Percentiles rank a stretch among this genome's conserved stretches.
Conservation (phyloP, 768 basidiomycete species). For the Collybia sordida region DNA sequence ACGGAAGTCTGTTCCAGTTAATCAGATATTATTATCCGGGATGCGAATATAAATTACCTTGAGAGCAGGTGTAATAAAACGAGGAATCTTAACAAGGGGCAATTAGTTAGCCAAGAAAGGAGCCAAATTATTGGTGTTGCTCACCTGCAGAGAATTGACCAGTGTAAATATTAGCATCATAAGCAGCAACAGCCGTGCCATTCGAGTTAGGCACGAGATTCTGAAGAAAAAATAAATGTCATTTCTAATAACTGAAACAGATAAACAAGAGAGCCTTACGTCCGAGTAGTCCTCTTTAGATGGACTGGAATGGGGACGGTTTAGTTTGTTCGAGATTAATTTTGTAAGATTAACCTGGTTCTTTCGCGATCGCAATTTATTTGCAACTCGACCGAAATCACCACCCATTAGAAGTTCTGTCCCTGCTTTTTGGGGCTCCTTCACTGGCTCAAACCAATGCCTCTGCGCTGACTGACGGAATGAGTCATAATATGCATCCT, state of each 20-base stretch:
- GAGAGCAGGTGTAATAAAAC: constrained; percentile 91
- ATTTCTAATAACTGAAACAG: background rate
- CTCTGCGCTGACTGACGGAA: constrained; percentile 12
- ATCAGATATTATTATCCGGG: background rate
- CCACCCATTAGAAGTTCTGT: constrained; percentile 68
- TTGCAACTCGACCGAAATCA: constrained; percentile 71
- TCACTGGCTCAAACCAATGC: constrained; percentile 36
- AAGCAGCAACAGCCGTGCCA: constrained; percentile 77
- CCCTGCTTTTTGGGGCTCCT: constrained; percentile 64
- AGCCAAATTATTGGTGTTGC: background rate
- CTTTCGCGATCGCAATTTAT: constrained; percentile 44
- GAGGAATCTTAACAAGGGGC: constrained; percentile 59
- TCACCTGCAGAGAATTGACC: constrained; percentile 81
- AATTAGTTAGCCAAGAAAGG: constrained; percentile 4
- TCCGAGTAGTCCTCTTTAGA: constrained; percentile 54
- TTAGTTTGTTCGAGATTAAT: constrained; percentile 42
- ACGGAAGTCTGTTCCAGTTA: constrained; percentile 65
- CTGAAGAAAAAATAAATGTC: constrained; percentile 34
- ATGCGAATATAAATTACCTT: constrained; percentile 48
- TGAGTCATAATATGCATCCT: constrained; percentile 36
- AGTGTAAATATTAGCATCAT: constrained; percentile 75
- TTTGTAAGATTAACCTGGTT: constrained; percentile 49
- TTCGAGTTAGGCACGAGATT: constrained; percentile 74
- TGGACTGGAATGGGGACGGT: constrained; percentile 26
- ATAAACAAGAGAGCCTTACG: constrained; percentile 37